phyloP scores from a whole-genome alignment of 2,329 filamentous ascomycete genomes.

The Hypoxylon sp. region DNA sequence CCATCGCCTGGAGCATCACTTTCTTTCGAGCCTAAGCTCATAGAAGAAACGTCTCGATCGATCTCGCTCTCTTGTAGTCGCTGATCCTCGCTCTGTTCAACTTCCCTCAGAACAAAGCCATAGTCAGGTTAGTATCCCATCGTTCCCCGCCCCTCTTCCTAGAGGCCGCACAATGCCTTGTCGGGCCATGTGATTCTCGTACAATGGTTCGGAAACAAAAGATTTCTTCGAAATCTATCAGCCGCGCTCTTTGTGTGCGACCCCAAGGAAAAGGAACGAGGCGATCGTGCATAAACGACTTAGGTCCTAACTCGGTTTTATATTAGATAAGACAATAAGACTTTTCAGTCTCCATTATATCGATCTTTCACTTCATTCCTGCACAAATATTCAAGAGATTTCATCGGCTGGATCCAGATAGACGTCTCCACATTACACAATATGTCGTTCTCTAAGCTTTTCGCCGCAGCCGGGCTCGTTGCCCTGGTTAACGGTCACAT shows the following conservation, averaged over 20 bases:
- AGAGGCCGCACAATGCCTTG: slow-evolving; percentile 40
- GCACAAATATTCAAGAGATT: slow-evolving; percentile 42
- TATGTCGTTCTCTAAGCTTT: slow-evolving; percentile 65
- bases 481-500: slow-evolving; percentile 80
- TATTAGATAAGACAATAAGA: slow-evolving; percentile 36
- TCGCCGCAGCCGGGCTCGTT: slow-evolving; percentile 70
- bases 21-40: slow-evolving; percentile 54
- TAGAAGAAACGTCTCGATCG: slow-evolving; percentile 48
- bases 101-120: slow-evolving; percentile 46
- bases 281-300: slow-evolving; percentile 14
- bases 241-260: slow-evolving; percentile 24
- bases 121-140: slow-evolving; percentile 48
- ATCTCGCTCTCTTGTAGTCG: slow-evolving; percentile 49
- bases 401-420: slow-evolving; percentile 61
- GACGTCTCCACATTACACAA: slow-evolving; percentile 60
- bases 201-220: slow-evolving; percentile 18
- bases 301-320: slow-evolving; percentile 15
- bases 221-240: slow-evolving; percentile 30
- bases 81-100: slow-evolving; percentile 46
- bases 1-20: slow-evolving; percentile 62
- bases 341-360: slow-evolving; percentile 43
- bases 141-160: slow-evolving; percentile 21
- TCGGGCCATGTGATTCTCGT: slow-evolving; percentile 18
- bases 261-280: slow-evolving; percentile 18
- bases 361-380: slow-evolving; percentile 47